Percentiles rank a stretch among this genome's conserved stretches.
Evolutionary conservation across 1,139 yeast species (phyloP).

Genomic region (Geotrichum citri-aurantii): DNA sequence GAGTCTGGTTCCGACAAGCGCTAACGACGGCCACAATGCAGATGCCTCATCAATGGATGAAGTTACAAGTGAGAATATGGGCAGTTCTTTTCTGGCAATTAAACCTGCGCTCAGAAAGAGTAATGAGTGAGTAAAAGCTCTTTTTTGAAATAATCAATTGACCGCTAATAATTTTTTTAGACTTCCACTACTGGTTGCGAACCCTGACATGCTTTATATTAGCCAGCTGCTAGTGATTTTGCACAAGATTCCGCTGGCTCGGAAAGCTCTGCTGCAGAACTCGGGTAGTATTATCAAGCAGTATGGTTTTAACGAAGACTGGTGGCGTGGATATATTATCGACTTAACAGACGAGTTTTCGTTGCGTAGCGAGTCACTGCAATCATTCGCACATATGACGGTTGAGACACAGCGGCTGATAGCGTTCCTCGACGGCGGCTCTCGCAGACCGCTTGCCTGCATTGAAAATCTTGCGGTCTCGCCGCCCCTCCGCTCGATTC

Average conservation of each 20-base stretch:
- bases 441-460: constrained; percentile 41
- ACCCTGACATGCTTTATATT: constrained; percentile 34
- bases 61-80: constrained; percentile 9
- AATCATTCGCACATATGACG: constrained; percentile 25
- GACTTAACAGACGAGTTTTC: constrained; percentile 2
- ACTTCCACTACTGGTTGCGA: constrained; percentile 39
- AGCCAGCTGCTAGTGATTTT: constrained; percentile 43
- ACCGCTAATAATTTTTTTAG: background rate
- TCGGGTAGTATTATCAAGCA: constrained; percentile 31
- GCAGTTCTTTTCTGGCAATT: constrained; percentile 8
- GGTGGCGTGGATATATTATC: constrained; percentile 42
- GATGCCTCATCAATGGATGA: constrained; percentile 3
- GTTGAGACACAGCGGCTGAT: constrained; percentile 42
- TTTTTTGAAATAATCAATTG: background rate
- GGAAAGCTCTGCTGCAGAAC: constrained; percentile 35
- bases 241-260: constrained; percentile 41
- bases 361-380: background rate
- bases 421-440: constrained; percentile 41
- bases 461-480: constrained; percentile 34
- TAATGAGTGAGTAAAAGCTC: constrained; percentile 12
- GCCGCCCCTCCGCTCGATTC: constrained; percentile 29
- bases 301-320: constrained; percentile 39
- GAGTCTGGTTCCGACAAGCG: constrained; percentile 27
- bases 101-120: constrained; percentile 17
- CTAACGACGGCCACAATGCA: background rate